Base-by-base conservation (phyloP, 228 moss, liverwort and hornwort species). In the Sphagnum magellanicum region DNA sequence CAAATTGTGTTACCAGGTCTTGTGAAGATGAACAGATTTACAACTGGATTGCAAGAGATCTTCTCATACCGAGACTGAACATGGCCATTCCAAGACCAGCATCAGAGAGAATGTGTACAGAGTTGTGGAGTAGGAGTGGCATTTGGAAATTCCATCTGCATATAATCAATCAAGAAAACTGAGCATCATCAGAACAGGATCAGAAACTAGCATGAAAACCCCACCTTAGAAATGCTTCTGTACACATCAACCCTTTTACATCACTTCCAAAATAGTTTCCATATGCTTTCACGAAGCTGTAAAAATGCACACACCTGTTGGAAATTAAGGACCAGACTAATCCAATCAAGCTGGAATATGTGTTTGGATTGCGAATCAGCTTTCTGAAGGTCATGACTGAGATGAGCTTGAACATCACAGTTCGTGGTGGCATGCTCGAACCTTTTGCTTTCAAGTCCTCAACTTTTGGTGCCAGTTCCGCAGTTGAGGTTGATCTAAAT, bases 11-110 rank as follows among this genome's bases (percentile, higher is more conserved):
- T 32, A 32, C 32, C 3, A 32, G 32, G 32, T 32, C 32, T 32
- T 32, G 32, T 32, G 32, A 32, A 32, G 32, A 32, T 32, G 32
- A 32, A 32, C 32, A 32, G 32, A 32, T 32, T 32, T 32, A 32
- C 32, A 32, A 32, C 3, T 32, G 32, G 32, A 32, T 32, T 32
- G 32, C 3, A 32, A 32, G 32, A 32, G 32, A 32, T 32, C 32
- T 32, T 32, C 32, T 13, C 78, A 75, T 67, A 85, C 85, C 85
- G 11, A 85, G 81, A 77, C 85, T 85, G 49, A 85, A 85, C 81
- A 81, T 81, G 16, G 85, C 85, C 85, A 85, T 85, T 64, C 85
- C 85, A 48, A 85, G 59, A 64, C 85, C 85, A 52, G 85, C 85
- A 68, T 85, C 85, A 6, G 85, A 85, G 11, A 85, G 51, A 32